Evolutionary conservation across 768 basidiomycete genomes (phyloP).

Genomic region (Wakefieldia striispora): DNA sequence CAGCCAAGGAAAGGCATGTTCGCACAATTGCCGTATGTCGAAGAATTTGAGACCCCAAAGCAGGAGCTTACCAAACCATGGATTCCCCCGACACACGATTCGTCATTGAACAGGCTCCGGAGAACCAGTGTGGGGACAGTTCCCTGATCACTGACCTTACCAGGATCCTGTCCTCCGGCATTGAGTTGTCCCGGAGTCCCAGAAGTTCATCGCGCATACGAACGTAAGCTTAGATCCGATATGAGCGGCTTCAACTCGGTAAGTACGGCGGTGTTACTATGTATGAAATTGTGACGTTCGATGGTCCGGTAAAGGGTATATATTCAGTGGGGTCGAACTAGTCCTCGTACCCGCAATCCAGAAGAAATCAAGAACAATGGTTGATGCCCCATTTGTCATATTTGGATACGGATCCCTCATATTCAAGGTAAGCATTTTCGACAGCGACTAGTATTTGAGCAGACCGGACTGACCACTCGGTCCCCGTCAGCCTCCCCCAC

Average conservation of each 20-base stretch:
- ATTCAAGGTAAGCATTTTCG: slow-evolving; percentile 56
- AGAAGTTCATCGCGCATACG: neutral
- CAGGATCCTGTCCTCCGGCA: neutral
- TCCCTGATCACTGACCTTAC: too few relatives aligned
- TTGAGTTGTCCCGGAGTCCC: neutral
- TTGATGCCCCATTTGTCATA: slow-evolving; percentile 51
- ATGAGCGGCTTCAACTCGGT: neutral
- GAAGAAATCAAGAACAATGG: neutral
- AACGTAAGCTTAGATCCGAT: neutral
- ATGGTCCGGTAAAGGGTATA: slow-evolving; percentile 3
- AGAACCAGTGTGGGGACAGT: too few relatives aligned
- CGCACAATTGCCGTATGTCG: too few relatives aligned
- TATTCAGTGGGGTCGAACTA: neutral
- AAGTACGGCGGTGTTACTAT: neutral
- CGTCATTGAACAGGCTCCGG: too few relatives aligned
- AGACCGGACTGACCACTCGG: neutral
- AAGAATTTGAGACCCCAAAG: too few relatives aligned
- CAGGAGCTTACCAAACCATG: too few relatives aligned
- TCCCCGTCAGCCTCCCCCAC: slow-evolving; percentile 66
- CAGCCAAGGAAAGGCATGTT: too few relatives aligned
- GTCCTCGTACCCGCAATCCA: neutral
- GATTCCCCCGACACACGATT: too few relatives aligned
- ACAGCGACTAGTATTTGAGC: too few relatives aligned
- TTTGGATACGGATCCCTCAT: slow-evolving; percentile 92
- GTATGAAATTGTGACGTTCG: neutral